Base-by-base conservation (phyloP, 2,329 filamentous ascomycete genomes). In the Pseudocercospora vitis region DNA sequence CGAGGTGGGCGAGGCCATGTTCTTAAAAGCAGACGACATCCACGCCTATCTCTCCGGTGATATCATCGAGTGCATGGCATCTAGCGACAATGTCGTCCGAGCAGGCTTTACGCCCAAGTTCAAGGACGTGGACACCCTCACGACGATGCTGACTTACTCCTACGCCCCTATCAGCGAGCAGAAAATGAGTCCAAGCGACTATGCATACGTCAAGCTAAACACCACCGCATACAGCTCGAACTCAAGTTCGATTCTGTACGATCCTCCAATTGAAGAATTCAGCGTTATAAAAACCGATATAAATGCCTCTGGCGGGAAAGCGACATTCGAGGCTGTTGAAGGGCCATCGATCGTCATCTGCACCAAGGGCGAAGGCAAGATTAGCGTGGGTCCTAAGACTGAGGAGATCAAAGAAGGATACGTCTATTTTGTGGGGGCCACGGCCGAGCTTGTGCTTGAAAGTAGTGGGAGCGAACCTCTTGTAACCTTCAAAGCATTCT, bases 61-160 rank as follows among this genome's bases (percentile, higher is more conserved):
- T 68, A 96, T 99, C 63, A 91, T 99, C 70, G 94, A 99, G 74
- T 99, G 94, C 78, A 99, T 99, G 94, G 94, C 94, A 0, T 87
- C 90, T 7, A 95, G 89, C n/a, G 94, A 99, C 80, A 99, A 99
- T 63, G 94, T 99, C 29, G 91, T 99, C 48, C 90, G 94, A 52
- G 94, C 94, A 0, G 94, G 94, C 37, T 94, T 99, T 73, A 99
- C 94, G 0, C 94, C 94, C 52, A 99, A 99, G 71, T 99, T 96
- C 81, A 96, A 97, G 76, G 94, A 99, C 64, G 89, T 97, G 18
- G 76, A 85, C 50, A 97, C 91, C 0, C 79, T 99, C 8, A 90
- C 92, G 28, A 81, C 84, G 57, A 95, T 96, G 86, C 77, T 99
- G 62, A 99, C 94, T 0, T 99, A 99, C 77, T 89, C 86, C 64